Evolutionary conservation across 257 asterid genomes (phyloP).

Genomic region (Verbascum thapsus): DNA sequence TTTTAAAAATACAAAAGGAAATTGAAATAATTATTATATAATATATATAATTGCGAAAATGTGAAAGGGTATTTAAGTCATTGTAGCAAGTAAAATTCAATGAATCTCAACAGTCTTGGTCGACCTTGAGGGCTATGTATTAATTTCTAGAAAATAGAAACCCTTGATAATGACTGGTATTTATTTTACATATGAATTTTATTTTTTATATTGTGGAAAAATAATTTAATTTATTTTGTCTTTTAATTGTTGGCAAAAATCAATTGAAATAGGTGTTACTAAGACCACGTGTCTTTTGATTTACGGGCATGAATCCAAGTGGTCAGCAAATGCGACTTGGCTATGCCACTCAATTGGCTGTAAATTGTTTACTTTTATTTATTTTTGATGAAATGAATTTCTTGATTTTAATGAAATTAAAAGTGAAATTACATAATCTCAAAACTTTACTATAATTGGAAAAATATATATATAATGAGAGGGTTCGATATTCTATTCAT

Average conservation of each 20-base stretch:
- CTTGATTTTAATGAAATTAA: no score
- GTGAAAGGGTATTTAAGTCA: conserved; percentile 21
- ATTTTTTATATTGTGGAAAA: neutral
- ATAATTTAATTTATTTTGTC: neutral
- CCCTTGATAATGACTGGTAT: conserved; percentile 23
- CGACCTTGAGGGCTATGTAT: conserved; percentile 4
- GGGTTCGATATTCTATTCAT: no score
- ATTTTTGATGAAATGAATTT: no score
- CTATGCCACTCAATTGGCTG: conserved; percentile 29
- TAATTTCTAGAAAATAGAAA: conserved; percentile 9
- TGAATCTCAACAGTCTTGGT: conserved; percentile 19
- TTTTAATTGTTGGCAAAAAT: neutral
- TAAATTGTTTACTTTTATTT: neutral
- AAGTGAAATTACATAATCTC: no score
- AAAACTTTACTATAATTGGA: no score
- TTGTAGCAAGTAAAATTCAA: conserved; percentile 1
- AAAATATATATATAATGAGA: no score
- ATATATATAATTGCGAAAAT: no score
- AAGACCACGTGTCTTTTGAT: conserved; percentile 32
- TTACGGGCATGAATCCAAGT: conserved; percentile 23
- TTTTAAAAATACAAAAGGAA: neutral
- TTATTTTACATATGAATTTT: neutral
- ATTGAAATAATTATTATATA: no score
- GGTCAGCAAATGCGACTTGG: conserved; percentile 35
- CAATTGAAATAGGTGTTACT: neutral